Evolutionary conservation across 1,139 yeast genomes (phyloP).

Genomic region (Suhomyces ambrosiae): DNA sequence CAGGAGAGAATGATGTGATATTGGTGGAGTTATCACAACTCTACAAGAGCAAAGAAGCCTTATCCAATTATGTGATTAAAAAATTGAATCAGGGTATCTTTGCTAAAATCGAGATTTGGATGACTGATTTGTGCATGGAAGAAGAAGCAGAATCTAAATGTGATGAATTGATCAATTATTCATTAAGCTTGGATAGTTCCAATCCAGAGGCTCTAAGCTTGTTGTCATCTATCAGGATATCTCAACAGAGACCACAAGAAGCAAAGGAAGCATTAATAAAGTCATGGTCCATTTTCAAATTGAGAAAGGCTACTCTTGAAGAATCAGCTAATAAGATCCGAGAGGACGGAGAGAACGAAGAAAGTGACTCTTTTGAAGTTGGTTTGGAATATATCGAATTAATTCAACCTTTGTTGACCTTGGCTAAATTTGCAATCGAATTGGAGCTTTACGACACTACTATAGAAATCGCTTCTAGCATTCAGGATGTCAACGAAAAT

Average conservation of each 20-base stretch:
- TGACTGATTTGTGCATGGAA: conserved; percentile 98
- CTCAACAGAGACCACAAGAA: conserved; percentile 77
- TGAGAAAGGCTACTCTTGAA: conserved; percentile 53
- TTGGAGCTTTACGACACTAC: conserved; percentile 70
- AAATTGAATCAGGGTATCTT: conserved; percentile 75
- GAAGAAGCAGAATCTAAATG: conserved; percentile 83
- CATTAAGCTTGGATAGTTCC: conserved; percentile 58
- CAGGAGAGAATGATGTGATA: conserved; percentile 27
- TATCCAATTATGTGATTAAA: conserved; percentile 45
- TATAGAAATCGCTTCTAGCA: conserved; percentile 56
- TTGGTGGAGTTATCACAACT: conserved; percentile 28
- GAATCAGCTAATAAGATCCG: conserved; percentile 35
- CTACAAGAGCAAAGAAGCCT: conserved; percentile 30
- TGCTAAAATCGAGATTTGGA: conserved; percentile 94
- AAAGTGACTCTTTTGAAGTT: conserved; percentile 32
- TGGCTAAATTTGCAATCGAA: conserved; percentile 77
- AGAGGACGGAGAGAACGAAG: conserved; percentile 23
- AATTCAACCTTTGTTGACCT: conserved; percentile 66
- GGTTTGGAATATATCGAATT: conserved; percentile 61
- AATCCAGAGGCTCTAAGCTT: conserved; percentile 84
- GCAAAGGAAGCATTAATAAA: conserved; percentile 69
- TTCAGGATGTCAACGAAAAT: conserved; percentile 80
- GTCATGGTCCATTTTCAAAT: conserved; percentile 71
- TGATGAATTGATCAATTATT: conserved; percentile 66
- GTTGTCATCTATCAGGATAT: conserved; percentile 84